These are phyloP conservation scores for Paraphaeosphaeria sporulosa DNA, from an alignment of 2,329 filamentous ascomycete genomes.

Conservation along the genomic window DNA sequence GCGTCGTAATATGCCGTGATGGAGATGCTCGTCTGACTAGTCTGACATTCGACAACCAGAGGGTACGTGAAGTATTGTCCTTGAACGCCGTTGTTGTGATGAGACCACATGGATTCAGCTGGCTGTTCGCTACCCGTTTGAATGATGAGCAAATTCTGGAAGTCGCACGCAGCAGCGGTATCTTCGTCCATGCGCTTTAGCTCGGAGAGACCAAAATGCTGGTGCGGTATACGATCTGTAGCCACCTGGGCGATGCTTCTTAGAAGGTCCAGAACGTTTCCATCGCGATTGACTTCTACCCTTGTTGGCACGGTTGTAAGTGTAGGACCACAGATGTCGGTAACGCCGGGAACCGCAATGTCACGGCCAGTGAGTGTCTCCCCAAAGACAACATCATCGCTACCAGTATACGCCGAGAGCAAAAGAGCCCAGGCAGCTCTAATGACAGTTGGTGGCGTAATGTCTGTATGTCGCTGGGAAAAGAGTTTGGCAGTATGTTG, in stretches of 20 bases:
- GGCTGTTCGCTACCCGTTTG: conserved; percentile 48
- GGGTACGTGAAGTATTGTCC: conserved; percentile 46
- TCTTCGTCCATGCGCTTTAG: conserved; percentile 57
- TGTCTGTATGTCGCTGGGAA: conserved; percentile 32
- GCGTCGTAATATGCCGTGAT: conserved; percentile 39
- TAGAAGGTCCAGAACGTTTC: conserved; percentile 35
- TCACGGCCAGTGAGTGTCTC: conserved; percentile 49
- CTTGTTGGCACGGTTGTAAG: conserved; percentile 51
- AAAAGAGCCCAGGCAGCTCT: conserved; percentile 44
- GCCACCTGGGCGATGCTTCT: conserved; percentile 28
- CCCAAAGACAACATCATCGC: conserved; percentile 43
- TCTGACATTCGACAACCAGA: conserved; percentile 41
- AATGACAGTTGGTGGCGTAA: conserved; percentile 42
- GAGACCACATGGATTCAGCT: conserved; percentile 36
- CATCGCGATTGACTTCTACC: conserved; percentile 34
- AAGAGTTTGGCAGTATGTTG: conserved; percentile 34
- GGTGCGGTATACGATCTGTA: conserved; percentile 43
- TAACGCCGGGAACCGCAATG: conserved; percentile 41
- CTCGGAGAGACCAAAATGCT: conserved; percentile 49
- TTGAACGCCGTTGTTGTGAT: conserved; percentile 36
- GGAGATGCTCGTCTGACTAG: conserved; percentile 26
- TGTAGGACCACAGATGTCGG: conserved; percentile 46
- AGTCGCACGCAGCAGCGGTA: conserved; percentile 63
- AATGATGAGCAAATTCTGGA: conserved; percentile 64
- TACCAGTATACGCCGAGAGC: conserved; percentile 33